Percentiles rank a stretch among this genome's conserved stretches.
These are phyloP conservation scores for Fusarium oxysporum DNA, from an alignment of 2,329 filamentous ascomycete species.

Conservation along the genomic window DNA sequence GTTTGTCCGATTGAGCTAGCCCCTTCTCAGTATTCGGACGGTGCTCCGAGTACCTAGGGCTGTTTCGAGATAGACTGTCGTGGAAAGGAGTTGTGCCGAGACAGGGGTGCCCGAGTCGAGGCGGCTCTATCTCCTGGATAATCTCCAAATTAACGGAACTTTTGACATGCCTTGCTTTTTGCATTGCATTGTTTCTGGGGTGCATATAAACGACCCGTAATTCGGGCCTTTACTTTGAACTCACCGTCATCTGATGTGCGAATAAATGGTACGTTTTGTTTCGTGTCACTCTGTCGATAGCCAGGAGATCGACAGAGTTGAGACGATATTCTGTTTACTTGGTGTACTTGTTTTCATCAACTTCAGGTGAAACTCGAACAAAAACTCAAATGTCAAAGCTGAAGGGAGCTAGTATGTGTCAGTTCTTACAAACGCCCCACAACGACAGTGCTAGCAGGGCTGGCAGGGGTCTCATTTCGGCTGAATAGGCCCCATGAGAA, in stretches of 20 bases:
- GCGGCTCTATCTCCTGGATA: background rate
- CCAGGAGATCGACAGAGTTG: background rate
- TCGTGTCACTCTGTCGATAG: background rate
- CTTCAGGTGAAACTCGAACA: background rate
- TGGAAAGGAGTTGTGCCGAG: background rate
- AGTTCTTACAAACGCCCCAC: background rate
- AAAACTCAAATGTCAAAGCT: background rate
- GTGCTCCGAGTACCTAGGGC: background rate
- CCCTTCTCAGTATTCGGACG: background rate
- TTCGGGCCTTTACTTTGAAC: background rate
- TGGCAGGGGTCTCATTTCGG: conserved; percentile 5
- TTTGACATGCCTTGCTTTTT: background rate
- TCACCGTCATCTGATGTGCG: background rate
- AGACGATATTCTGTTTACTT: conserved; percentile 2
- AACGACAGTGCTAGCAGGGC: background rate
- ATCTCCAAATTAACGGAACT: background rate
- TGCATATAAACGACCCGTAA: background rate
- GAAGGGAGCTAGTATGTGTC: background rate
- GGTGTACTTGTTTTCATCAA: background rate
- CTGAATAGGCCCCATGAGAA: background rate
- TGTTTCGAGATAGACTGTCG: conserved; percentile 1
- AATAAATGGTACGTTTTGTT: background rate
- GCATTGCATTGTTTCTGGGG: background rate
- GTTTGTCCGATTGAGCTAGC: background rate
- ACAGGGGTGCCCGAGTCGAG: background rate